Conservation (phyloP, 139 green algal species). For the Pleodorina starrii region DNA sequence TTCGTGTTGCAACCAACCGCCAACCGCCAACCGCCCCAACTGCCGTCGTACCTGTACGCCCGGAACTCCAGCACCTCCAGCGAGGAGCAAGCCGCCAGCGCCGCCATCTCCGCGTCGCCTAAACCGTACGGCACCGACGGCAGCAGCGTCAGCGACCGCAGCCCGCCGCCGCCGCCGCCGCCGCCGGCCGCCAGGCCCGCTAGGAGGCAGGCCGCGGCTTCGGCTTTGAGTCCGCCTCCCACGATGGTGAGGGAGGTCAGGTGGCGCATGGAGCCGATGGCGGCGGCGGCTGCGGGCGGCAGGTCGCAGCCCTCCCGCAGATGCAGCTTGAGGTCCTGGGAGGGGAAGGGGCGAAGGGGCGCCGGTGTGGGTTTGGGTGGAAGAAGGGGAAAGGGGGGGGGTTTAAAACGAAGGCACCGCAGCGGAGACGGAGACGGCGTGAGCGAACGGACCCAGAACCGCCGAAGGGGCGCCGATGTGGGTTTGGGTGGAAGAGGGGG, state of each 20-base stretch:
- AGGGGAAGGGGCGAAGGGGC: neutral
- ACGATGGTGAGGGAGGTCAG: conserved; percentile 14
- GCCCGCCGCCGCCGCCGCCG: neutral
- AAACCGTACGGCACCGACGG: conserved; percentile 10
- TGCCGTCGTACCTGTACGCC: conserved; percentile 47
- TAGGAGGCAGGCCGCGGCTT: conserved; percentile 15
- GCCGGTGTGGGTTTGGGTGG: neutral
- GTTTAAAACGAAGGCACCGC: too few species aligned
- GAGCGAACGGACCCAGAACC: too few species aligned
- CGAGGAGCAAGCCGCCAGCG: neutral
- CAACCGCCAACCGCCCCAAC: too few species aligned
- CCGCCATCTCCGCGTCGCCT: conserved; percentile 25
- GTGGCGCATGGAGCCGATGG: conserved; percentile 29
- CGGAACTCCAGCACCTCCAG: conserved; percentile 51
- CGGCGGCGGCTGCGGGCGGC: conserved; percentile 36
- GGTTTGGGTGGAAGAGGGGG: neutral
- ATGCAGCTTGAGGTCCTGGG: conserved; percentile 24
- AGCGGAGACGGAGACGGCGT: too few species aligned
- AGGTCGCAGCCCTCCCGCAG: conserved; percentile 32
- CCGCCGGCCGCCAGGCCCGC: conserved; percentile 2
- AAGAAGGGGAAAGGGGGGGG: neutral
- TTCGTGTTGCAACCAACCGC: too few species aligned
- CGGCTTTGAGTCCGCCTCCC: neutral
- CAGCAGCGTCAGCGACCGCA: conserved; percentile 40
- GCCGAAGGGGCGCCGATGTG: too few species aligned